These are phyloP conservation scores for Russula olivacea DNA, from an alignment of 768 basidiomycete genomes.

Conservation along the genomic window DNA sequence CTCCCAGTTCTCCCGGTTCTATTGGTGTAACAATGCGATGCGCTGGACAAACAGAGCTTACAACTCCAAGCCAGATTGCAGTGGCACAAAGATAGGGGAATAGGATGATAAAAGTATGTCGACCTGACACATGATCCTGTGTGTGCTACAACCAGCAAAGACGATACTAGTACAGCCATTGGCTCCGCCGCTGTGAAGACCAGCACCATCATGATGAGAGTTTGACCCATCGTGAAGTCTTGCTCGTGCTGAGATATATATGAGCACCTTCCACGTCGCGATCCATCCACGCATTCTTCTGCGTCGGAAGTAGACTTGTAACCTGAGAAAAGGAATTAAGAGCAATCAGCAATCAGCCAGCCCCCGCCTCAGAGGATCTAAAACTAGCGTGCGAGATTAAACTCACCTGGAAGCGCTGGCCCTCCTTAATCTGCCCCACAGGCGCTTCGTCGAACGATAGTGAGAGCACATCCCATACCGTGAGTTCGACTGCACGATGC, in stretches of 20 bases:
- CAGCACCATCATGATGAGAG: not conserved
- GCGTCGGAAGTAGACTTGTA: conserved; percentile 67
- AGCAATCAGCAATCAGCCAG: not conserved
- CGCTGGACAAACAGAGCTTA: no score
- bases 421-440: conserved; percentile 16
- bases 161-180: not conserved
- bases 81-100: no score
- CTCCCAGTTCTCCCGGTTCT: no score
- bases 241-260: conserved; percentile 62
- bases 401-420: conserved; percentile 22
- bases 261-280: conserved; percentile 45
- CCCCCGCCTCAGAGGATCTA: not conserved
- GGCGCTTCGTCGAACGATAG: conserved; percentile 16
- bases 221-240: conserved; percentile 58
- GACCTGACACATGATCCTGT: not conserved
- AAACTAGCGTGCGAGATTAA: not conserved
- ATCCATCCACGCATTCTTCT: conserved; percentile 67
- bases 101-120: not conserved
- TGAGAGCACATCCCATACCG: conserved; percentile 22
- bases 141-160: not conserved
- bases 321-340: conserved; percentile 33
- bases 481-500: conserved; percentile 20
- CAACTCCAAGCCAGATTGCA: no score
- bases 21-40: no score
- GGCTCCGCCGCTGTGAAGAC: not conserved